Evolutionary conservation across 495 filamentous ascomycete species (phyloP), one percentile per base, ranked within the genome.

Genomic region (Daldinia childiae): DNA sequence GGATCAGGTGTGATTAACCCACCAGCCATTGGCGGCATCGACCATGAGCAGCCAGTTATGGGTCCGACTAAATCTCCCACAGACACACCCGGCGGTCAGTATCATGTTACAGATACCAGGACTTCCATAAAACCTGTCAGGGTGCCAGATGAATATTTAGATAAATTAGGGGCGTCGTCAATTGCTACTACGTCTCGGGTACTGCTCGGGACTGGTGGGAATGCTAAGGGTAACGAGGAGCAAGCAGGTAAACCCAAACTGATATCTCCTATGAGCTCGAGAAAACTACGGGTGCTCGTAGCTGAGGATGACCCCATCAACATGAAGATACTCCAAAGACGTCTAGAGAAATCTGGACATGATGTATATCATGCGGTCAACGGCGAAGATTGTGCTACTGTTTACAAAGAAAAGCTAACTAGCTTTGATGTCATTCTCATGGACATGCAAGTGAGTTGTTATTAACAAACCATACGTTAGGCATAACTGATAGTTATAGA

Each of bases 241-340:
- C 24, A 48, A 56, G 24, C 60, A 12, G 32, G 50, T 17, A 45
- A 65, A 26, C 50, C 17, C 1, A 58, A 26, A 19, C 36, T 24
- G 21, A 15, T 27, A 26, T 17, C 61, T 32, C 30, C 55, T 19
- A 12, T 34, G 19, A 52, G 58, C 14, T 69, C 69, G 14, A 66
- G 79, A 14, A 82, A 87, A 21, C 82, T 94, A 29, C 85, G 84
- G 30, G 88, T 97, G 2, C 82, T 97, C 17, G 87, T 97, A 8
- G 95, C 95, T 0, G 95, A 98, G 77, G 95, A 98, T 71, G 94
- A 98, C 73, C 94, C 94, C 0, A 87, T 97, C 73, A 98, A 98
- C 69, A 91, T 91, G 78, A 93, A 90, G 72, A 94, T 98, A 64
- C 80, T 97, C 7, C 85, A 89, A 69, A 98, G 97, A 76, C 84